phyloP scores from a whole-genome alignment of 1,284 basidiomycete genomes.

The Pholiota adiposa region DNA sequence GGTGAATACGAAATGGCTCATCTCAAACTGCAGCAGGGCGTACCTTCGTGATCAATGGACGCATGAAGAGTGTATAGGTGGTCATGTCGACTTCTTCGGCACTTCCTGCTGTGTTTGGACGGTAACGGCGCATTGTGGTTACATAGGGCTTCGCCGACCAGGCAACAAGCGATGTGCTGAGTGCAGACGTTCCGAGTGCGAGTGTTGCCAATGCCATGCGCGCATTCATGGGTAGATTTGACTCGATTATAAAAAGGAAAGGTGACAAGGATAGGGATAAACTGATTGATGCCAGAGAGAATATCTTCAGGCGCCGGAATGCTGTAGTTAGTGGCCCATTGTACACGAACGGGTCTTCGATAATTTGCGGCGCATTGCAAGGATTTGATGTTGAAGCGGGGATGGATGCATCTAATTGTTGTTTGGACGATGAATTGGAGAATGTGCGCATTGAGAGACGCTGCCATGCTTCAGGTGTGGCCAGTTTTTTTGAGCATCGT shows the following conservation, averaged over 20 bases:
- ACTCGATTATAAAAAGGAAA: slow-evolving; percentile 82
- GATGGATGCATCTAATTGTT: slow-evolving; percentile 10
- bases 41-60: slow-evolving; percentile 54
- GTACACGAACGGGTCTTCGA: slow-evolving; percentile 31
- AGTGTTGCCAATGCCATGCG: slow-evolving; percentile 72
- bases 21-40: slow-evolving; percentile 7
- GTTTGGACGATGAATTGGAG: slow-evolving; percentile 15
- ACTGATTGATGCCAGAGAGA: slow-evolving; percentile 79
- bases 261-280: slow-evolving; percentile 76
- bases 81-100: slow-evolving; percentile 69
- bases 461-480: background rate
- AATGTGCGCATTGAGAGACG: slow-evolving; percentile 15
- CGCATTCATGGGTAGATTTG: slow-evolving; percentile 70
- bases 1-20: background rate
- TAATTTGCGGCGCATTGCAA: slow-evolving; percentile 4
- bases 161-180: slow-evolving; percentile 76
- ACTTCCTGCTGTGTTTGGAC: slow-evolving; percentile 43
- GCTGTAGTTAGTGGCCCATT: slow-evolving; percentile 72
- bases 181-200: slow-evolving; percentile 70
- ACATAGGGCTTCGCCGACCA: slow-evolving; percentile 73
- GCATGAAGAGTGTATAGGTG: slow-evolving; percentile 67
- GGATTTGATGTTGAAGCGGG: too few species aligned
- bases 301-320: slow-evolving; percentile 80
- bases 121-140: slow-evolving; percentile 42
- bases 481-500: background rate